A percentile compares a stretch with the other conserved stretches of the same genome.
Evolutionary conservation across 2,329 filamentous ascomycete genomes (phyloP).

Genomic region (Aureobasidium leucospermi): DNA sequence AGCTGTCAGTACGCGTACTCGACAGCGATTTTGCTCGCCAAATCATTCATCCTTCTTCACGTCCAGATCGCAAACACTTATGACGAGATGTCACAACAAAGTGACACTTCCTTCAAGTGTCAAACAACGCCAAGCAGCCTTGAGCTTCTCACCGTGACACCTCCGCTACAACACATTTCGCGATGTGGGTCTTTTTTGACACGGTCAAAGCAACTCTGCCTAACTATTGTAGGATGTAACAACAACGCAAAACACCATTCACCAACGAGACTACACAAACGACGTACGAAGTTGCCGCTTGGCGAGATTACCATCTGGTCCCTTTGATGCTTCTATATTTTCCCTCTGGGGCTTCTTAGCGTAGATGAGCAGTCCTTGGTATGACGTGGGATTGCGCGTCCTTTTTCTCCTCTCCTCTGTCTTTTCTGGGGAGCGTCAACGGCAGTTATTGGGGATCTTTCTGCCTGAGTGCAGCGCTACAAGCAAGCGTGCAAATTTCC

Average conservation of each 20-base stretch:
- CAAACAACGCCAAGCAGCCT: not conserved
- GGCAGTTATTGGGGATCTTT: no score
- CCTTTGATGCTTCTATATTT: not conserved
- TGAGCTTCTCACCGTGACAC: not conserved
- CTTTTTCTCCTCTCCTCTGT: not conserved
- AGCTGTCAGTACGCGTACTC: not conserved
- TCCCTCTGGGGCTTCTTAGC: not conserved
- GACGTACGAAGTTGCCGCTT: not conserved
- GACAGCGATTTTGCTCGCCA: not conserved
- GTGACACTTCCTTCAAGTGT: not conserved
- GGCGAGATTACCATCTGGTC: not conserved
- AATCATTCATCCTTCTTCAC: not conserved
- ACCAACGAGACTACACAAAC: not conserved
- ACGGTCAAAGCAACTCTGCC: not conserved
- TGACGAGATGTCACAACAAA: not conserved
- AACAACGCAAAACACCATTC: no score
- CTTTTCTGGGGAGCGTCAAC: not conserved
- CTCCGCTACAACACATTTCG: no score
- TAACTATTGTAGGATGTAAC: not conserved
- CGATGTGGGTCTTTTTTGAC: no score
- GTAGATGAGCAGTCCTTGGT: not conserved
- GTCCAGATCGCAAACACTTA: not conserved
- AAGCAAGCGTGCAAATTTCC: no score
- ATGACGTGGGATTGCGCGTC: constrained; percentile 5
- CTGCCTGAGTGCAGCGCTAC: no score